Evolutionary conservation across 257 asterid species (phyloP).

Genomic region (Jaltomata sinuosa): DNA sequence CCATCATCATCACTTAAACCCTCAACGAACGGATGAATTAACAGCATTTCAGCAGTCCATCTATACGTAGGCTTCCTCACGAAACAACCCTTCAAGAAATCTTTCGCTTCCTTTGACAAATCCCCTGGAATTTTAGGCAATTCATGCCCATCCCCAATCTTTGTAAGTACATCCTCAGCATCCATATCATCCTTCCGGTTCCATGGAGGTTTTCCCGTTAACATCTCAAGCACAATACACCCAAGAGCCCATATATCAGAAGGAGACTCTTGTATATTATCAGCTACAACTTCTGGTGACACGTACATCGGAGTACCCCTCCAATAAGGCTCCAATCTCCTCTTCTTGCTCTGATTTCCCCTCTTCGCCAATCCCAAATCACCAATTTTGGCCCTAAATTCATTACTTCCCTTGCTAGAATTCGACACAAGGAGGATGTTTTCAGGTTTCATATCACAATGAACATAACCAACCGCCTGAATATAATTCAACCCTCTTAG

Average conservation of each 20-base stretch:
- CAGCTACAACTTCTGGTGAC: conserved; percentile 69
- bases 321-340: conserved; percentile 61
- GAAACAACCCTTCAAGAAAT: conserved; percentile 70
- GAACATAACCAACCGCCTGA: conserved; percentile 65
- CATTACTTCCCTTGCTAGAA: neutral
- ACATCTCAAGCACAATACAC: conserved; percentile 73
- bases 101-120: conserved; percentile 54
- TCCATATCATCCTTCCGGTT: conserved; percentile 14
- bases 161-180: conserved; percentile 37
- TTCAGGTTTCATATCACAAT: conserved; percentile 89
- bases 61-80: conserved; percentile 60
- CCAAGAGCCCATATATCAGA: conserved; percentile 88
- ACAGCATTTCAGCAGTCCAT: conserved; percentile 72
- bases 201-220: conserved; percentile 72
- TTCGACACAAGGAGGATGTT: conserved; percentile 45
- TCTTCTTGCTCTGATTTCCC: conserved; percentile 51
- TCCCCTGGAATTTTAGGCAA: conserved; percentile 41
- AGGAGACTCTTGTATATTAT: conserved; percentile 52
- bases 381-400: conserved; percentile 57
- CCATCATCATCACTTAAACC: conserved; percentile 30
- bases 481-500: conserved; percentile 55
- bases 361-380: conserved; percentile 85
- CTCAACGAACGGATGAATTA: conserved; percentile 53
- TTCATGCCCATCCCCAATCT: conserved; percentile 37
- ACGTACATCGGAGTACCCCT: conserved; percentile 77